Base-by-base conservation (phyloP, 805 yeast species). In the Saturnispora serradocipensis region DNA sequence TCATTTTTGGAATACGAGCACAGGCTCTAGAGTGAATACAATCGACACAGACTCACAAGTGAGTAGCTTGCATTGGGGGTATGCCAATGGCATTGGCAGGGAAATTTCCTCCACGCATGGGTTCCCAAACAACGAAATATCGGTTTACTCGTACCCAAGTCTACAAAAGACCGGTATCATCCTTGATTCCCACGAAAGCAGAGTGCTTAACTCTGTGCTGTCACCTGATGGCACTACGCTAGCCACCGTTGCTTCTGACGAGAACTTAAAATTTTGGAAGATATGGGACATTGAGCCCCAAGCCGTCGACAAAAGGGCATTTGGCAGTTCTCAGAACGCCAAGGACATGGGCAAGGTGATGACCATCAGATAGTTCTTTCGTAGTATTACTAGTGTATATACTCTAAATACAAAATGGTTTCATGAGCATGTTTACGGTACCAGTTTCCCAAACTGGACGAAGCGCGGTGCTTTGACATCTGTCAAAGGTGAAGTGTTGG, bases 191-290 rank as follows among this genome's bases (percentile, higher is more conserved):
- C 99, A 93, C 64, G 97, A 88, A 56, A 80, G 93, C 15, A 76
- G 98, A 58, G 88, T 93, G 25, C 74, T 93, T 49, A 80, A 80
- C 55, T 85, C 96, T 27, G 82, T 88, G 45, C 65, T 93, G 49
- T 86, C 96, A 24, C 97, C 97, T 3, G 97, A 93, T 68, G 87
- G 86, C 15, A 79, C 87, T 49, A 87, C 95, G 0, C 70, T 93
- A 51, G 98, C 96, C 1, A 93, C 99, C 0, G 89, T 90, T 45
- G 95, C 97, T 2, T 95, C 96, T 11, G 98, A 93, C 67, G 99
- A 93, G 66, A 91, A 89, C 68, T 75, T 93, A 63, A 91, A 93
- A 69, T 93, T 93, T 69, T 93, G 95, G 90, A 84, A 87, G 58
- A 74, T 93, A 22, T 91, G 89, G 67, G 97, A 91, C 42, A 49